Evolutionary conservation across 2,329 filamentous ascomycete genomes (phyloP).

Genomic region (Fusarium continuum): DNA sequence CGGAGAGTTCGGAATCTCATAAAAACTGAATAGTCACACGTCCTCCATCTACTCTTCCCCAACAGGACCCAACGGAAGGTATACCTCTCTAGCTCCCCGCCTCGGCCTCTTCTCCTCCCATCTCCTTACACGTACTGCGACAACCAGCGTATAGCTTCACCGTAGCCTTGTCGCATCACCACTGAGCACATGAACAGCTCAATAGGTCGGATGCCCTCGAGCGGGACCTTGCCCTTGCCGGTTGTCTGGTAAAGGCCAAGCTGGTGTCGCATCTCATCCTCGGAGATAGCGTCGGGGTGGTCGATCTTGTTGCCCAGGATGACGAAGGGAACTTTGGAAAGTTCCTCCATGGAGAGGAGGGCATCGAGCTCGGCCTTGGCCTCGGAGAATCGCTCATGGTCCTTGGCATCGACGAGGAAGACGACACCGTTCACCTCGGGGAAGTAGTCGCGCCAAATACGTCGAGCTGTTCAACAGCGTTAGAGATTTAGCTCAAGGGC

Average conservation of each 20-base stretch:
- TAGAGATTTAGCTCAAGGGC: not conserved
- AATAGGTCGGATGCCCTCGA: slow-evolving; percentile 92
- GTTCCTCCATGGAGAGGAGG: slow-evolving; percentile 95
- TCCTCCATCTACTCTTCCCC: slow-evolving; percentile 22
- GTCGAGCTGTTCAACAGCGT: slow-evolving; percentile 71
- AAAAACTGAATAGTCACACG: slow-evolving; percentile 42
- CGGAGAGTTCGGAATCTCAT: slow-evolving; percentile 50
- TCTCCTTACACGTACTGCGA: slow-evolving; percentile 83
- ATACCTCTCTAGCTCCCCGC: slow-evolving; percentile 27
- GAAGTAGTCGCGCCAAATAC: slow-evolving; percentile 97
- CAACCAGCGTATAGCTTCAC: slow-evolving; percentile 90
- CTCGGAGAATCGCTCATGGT: slow-evolving; percentile 92
- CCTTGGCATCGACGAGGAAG: slow-evolving; percentile 97
- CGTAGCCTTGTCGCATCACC: slow-evolving; percentile 96
- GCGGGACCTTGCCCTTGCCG: slow-evolving; percentile 91
- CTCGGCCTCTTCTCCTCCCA: slow-evolving; percentile 5
- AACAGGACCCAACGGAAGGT: slow-evolving; percentile 31
- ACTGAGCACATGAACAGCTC: slow-evolving; percentile 99
- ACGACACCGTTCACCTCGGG: slow-evolving; percentile 96
- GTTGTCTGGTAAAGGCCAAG: slow-evolving; percentile 96
- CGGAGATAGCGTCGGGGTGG: slow-evolving; percentile 92
- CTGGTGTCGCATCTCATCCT: slow-evolving; percentile 93
- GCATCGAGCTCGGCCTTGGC: slow-evolving; percentile 97
- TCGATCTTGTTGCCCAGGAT: slow-evolving; percentile 99
- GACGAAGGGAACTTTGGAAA: slow-evolving; percentile 93